Base-by-base conservation (phyloP, 2,329 filamentous ascomycete genomes). In the Hymenoscyphus repandus region DNA sequence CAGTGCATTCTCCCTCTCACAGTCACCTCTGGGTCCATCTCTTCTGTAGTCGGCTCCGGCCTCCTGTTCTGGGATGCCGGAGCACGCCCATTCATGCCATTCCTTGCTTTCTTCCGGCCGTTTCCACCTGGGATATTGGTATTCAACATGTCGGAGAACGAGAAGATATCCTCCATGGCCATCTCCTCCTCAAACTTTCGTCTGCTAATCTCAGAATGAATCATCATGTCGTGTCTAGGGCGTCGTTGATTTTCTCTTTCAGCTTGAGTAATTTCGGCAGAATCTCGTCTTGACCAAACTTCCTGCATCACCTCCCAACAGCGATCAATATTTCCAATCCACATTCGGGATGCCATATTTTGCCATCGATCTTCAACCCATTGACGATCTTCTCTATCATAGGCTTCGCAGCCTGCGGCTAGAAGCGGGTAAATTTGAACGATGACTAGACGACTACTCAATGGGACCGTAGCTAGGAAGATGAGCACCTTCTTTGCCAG, bases 391-490 rank as follows among this genome's bases (percentile, higher is more conserved):
- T 85, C 81, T 12, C 71, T 68, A 2, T 73, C 73, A 20, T 74
- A 70, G 7, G 78, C 78, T 65, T 87, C 84, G 56, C 82, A 84
- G 1, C 83, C 83, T 2, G 84, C 85, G 1, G 79, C 81, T 55
- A 86, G 73, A 1, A 88, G 74, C 1, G 85, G 85, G 57, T 82
- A 88, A 51, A 87, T 85, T 36, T 88, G 84, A 2, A 87, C 77
- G 41, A 87, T 84, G 15, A 82, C 77, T 0, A 82, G 76, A 7
- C 83, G 75, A 33, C 80, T 85, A 10, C 72, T 75, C 1, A 79
- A 67, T 1, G 83, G 81, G 0, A 88, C 80, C 0, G 79, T 83
- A 2, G 82, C 82, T 2, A 88, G 68, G 45, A 79, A 75, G 18
- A 77, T 72, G 46, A 88, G 67, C 1, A 83, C 78, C 42, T 79